Evolutionary conservation across 495 filamentous ascomycete genomes (phyloP).

Genomic region (Poronia punctata): DNA sequence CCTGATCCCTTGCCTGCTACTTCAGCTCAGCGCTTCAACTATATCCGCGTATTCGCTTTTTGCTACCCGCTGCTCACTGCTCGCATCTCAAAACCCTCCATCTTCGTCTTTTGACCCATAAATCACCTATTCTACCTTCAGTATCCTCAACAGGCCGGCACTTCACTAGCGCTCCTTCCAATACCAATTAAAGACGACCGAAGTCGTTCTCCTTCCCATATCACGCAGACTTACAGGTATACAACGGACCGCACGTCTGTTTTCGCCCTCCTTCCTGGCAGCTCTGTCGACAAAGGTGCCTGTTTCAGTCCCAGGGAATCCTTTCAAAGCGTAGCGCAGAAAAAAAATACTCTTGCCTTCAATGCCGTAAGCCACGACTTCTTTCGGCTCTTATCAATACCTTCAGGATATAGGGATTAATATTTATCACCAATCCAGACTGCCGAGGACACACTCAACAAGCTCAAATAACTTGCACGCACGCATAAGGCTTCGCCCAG

Average conservation of each 20-base stretch:
- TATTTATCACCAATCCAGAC: slow-evolving; percentile 7
- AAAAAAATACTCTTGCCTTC: slow-evolving; percentile 26
- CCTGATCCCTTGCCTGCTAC: not conserved
- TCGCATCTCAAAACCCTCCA: no score
- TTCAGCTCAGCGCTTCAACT: not conserved
- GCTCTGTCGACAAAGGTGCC: no score
- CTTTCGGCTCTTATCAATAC: slow-evolving; percentile 6
- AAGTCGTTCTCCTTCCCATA: no score
- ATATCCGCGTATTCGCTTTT: no score
- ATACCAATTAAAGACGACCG: no score
- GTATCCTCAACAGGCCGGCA: no score
- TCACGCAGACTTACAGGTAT: no score
- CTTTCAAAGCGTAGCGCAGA: slow-evolving; percentile 35
- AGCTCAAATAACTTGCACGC: slow-evolving; percentile 1
- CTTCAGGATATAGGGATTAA: slow-evolving; percentile 7
- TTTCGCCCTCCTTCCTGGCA: slow-evolving; percentile 7
- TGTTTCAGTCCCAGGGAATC: slow-evolving; percentile 31
- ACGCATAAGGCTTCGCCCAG: slow-evolving; percentile 14
- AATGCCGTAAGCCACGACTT: slow-evolving; percentile 42
- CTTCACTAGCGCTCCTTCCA: no score
- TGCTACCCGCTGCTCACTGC: no score
- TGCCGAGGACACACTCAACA: slow-evolving; percentile 7
- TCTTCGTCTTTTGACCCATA: no score
- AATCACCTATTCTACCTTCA: no score
- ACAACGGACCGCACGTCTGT: no score